These are phyloP conservation scores for Bauhinia variegata DNA, from an alignment of 306 rosid genomes.

Conservation along the genomic window DNA sequence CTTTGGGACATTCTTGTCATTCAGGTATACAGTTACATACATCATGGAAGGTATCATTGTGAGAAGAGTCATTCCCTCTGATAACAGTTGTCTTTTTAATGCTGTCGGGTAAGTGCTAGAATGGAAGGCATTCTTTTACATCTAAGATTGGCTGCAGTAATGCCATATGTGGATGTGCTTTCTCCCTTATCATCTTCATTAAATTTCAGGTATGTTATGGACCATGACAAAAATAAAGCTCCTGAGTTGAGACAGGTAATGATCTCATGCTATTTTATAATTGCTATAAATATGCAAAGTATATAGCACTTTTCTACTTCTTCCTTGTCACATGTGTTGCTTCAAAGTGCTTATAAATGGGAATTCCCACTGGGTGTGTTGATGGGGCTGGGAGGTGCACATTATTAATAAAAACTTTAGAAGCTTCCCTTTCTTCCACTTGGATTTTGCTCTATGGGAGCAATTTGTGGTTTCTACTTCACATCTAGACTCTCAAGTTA, in stretches of 20 bases:
- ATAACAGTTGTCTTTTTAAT: conserved; percentile 93
- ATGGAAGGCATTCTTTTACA: neutral
- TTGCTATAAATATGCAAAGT: conserved; percentile 18
- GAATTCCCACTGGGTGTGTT: no score
- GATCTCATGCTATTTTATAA: conserved; percentile 2
- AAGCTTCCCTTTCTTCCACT: neutral
- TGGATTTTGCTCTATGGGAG: neutral
- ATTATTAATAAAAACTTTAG: neutral
- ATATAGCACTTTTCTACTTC: neutral
- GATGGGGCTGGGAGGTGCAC: neutral
- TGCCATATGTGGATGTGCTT: conserved; percentile 1
- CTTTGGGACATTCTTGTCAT: conserved; percentile 18
- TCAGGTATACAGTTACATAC: conserved; percentile 35
- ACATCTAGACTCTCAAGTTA: no score
- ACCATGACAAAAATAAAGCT: conserved; percentile 75
- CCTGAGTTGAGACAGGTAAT: conserved; percentile 86
- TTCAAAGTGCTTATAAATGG: neutral
- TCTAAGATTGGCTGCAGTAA: conserved; percentile 3
- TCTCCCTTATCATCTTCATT: conserved; percentile 22
- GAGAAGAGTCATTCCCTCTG: conserved; percentile 88
- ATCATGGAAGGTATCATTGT: conserved; percentile 75
- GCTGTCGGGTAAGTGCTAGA: conserved; percentile 78
- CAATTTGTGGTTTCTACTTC: no score
- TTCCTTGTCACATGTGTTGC: neutral
- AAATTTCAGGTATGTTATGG: conserved; percentile 81